These are phyloP conservation scores for Trichoderma guizhouense DNA, from an alignment of 2,329 filamentous ascomycete genomes.

Conservation along the genomic window DNA sequence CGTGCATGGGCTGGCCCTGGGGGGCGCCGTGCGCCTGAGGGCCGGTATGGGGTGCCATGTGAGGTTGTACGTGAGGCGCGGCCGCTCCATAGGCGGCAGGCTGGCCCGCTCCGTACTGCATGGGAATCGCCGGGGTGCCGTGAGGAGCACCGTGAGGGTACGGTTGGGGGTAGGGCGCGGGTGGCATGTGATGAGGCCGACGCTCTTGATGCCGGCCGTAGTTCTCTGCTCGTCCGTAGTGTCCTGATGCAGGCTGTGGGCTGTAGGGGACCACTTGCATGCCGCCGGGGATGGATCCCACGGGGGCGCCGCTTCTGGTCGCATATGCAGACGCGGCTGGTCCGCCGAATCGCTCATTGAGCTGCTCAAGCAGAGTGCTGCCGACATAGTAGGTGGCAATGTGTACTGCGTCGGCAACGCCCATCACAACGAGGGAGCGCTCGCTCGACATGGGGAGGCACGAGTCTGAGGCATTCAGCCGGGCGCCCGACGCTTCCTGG, in stretches of 20 bases:
- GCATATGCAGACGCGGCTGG: slow-evolving; percentile 97
- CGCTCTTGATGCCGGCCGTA: slow-evolving; percentile 72
- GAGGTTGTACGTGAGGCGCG: slow-evolving; percentile 71
- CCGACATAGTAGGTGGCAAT: slow-evolving; percentile 99
- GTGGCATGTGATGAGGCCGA: slow-evolving; percentile 71
- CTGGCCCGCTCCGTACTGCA: slow-evolving; percentile 73
- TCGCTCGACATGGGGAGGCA: slow-evolving; percentile 93
- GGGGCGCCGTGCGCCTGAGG: slow-evolving; percentile 60
- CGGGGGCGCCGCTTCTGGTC: slow-evolving; percentile 87
- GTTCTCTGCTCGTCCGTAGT: slow-evolving; percentile 87
- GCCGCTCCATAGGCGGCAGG: slow-evolving; percentile 74
- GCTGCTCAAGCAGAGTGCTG: slow-evolving; percentile 94
- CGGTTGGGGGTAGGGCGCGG: slow-evolving; percentile 67
- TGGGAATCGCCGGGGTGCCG: slow-evolving; percentile 59
- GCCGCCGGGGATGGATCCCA: slow-evolving; percentile 89
- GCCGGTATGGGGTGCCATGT: slow-evolving; percentile 59
- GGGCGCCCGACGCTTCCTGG: slow-evolving; percentile 93
- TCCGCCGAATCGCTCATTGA: slow-evolving; percentile 94
- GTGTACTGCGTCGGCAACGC: slow-evolving; percentile 95
- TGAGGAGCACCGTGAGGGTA: slow-evolving; percentile 64
- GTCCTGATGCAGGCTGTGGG: slow-evolving; percentile 86
- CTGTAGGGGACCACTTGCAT: slow-evolving; percentile 99
- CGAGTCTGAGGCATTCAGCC: slow-evolving; percentile 92
- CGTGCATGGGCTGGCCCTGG: slow-evolving; percentile 72
- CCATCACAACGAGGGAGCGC: slow-evolving; percentile 95